Base-by-base conservation (phyloP, 305 asterid species). In the Fraxinus angustifolia region DNA sequence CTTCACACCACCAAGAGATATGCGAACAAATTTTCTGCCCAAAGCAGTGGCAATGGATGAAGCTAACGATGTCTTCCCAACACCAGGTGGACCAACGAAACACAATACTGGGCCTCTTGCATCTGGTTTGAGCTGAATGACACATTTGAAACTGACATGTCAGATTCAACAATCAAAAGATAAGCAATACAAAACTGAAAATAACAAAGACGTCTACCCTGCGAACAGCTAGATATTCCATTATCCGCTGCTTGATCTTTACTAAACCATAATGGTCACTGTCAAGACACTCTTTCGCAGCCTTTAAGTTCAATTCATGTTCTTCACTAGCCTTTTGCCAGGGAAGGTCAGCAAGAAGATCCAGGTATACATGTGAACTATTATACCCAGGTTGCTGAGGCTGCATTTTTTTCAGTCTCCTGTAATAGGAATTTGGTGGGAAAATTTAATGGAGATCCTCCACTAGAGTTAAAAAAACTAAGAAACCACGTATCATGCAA, bases 61-160 rank as follows among this genome's bases (percentile, higher is more conserved):
- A 80, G 98, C 99, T 86, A 96, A 90, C 79, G 99, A 96, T 75
- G 99, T 96, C 91, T 96, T 96, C 74, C 99, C 99, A 76, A 96
- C 98, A 88, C 99, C 99, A 26, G 98, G 99, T 86, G 99, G 99
- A 79, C 99, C 99, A 84, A 96, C 98, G 87, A 96, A 94, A 88
- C 98, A 96, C 92, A 96, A 87, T 62, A 96, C 91, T 17, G 98
- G 99, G 81, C 99, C 98, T 89, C 96, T 94, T 11, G 98, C 98
- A 89, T 96, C 98, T 76, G 98, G 97, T 89, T 94, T 96, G 83
- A 96, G 98, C 99, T 94, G 98, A 85, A 89, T 79, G 65, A 76
- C 77, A 82, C 58, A 73, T 86, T 79, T 73, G 81, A 73, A 78
- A 76, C 72, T 34, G 82, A 72, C 76, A 80, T 23, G 75, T 80